Evolutionary conservation across 2,329 filamentous ascomycete genomes (phyloP).

Genomic region (Curvularia lunata): DNA sequence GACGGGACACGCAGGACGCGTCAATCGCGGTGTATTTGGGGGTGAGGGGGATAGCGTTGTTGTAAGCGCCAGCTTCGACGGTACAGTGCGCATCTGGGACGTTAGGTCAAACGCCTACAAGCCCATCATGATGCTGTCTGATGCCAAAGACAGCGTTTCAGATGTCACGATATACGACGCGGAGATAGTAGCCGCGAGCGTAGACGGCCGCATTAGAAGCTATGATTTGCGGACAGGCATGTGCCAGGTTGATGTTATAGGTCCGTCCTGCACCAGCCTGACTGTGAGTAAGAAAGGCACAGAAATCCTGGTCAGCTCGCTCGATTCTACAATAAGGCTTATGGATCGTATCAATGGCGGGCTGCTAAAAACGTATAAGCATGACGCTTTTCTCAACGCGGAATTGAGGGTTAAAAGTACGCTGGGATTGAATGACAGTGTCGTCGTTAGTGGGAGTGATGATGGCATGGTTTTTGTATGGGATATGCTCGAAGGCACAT

Average conservation of each 20-base stretch:
- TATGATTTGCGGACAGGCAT: conserved; percentile 84
- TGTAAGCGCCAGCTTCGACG: conserved; percentile 75
- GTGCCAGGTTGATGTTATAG: conserved; percentile 53
- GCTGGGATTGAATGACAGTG: conserved; percentile 76
- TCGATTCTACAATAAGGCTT: conserved; percentile 79
- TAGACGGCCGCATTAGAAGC: conserved; percentile 79
- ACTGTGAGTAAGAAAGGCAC: conserved; percentile 73
- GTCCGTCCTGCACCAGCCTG: conserved; percentile 75
- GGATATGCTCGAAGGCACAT: conserved; percentile 78
- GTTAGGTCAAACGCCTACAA: conserved; percentile 52
- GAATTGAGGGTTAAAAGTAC: conserved; percentile 77
- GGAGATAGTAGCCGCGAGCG: conserved; percentile 74
- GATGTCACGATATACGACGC: conserved; percentile 51
- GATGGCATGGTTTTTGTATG: conserved; percentile 76
- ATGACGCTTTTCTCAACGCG: conserved; percentile 65
- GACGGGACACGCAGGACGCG: conserved; percentile 70
- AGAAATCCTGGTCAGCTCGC: conserved; percentile 72
- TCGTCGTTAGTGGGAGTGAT: conserved; percentile 83
- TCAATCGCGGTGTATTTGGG: conserved; percentile 81
- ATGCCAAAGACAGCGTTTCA: conserved; percentile 73
- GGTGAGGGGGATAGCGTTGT: conserved; percentile 77
- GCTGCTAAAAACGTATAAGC: conserved; percentile 74
- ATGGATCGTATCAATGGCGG: conserved; percentile 80
- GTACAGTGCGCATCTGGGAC: conserved; percentile 73
- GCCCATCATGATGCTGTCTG: conserved; percentile 74